Evolutionary conservation across 1,139 yeast genomes (phyloP), one percentile per base, ranked within the genome.

Genomic region (Yamadazyma blattariae): DNA sequence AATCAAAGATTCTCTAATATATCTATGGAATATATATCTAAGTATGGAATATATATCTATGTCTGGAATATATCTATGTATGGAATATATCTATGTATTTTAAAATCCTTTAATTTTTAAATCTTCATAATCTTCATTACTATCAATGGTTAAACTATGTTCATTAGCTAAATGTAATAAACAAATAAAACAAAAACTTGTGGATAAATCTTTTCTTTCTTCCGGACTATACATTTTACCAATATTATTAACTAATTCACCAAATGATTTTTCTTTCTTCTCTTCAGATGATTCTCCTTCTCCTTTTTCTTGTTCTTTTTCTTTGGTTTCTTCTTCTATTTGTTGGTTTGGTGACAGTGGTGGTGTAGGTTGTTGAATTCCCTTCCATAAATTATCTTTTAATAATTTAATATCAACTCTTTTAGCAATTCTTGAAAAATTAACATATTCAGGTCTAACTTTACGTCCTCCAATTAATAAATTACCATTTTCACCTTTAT

Each of bases 121-220:
- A 53, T 88, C 92, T 31, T 73, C 74, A 46, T 76, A 70, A 20
- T 64, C 62, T 1, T 71, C 78, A 25, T 69, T 79, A 42, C 79
- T 72, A 13, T 71, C 62, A n/a, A 92, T 76, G 3, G 67, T 58
- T 30, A 89, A 65, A 0, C 92, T 92, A 52, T 88, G 87, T 53
- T 89, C 97, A 54, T 89, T 89, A 8, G 97, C 96, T 46, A 89
- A 68, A 61, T 89, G 97, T 26, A 88, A 63, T 42, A 87, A 62
- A 52, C 96, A 86, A 41, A 88, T 86, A 52, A 88, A 89, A 52
- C 88, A 86, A 57, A 86, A 85, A 62, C 95, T 83, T 0, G 96
- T 88, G 1, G 96, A 85, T 8, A 89, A 61, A 41, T 89, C 96
- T 39, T 70, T 71, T 39, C 63, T 63, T 32, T 73, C 65, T 33